phyloP scores from a whole-genome alignment of 2,329 filamentous ascomycete species.

The Trichoderma oligosporum region DNA sequence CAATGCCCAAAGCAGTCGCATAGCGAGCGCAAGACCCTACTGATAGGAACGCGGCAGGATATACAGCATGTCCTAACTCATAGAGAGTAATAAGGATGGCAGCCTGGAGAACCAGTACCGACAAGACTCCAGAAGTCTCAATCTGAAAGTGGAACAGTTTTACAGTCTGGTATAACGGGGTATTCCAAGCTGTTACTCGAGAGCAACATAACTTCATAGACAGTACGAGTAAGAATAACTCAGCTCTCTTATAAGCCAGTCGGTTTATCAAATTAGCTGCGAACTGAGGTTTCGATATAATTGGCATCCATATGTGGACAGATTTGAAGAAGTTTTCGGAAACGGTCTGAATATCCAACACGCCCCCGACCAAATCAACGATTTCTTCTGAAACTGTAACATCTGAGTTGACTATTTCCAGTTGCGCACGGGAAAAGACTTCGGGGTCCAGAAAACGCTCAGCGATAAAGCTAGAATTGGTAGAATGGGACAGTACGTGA shows the following conservation, averaged over 20 bases:
- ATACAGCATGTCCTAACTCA: constrained; percentile 8
- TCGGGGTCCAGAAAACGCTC: constrained; percentile 19
- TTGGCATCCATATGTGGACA: constrained; percentile 13
- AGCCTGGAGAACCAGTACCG: constrained; percentile 10
- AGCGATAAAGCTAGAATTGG: background rate
- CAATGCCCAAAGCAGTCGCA: background rate
- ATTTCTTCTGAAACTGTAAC: constrained; percentile 6
- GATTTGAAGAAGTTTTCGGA: constrained; percentile 11
- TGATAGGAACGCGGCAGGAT: constrained; percentile 8
- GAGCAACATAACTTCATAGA: constrained; percentile 12
- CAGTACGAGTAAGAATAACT: constrained; percentile 10
- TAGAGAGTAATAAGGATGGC: constrained; percentile 11
- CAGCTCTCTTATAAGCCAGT: constrained; percentile 7
- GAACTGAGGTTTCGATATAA: constrained; percentile 11
- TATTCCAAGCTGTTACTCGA: background rate
- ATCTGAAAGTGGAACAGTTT: constrained; percentile 14
- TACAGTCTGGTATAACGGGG: background rate
- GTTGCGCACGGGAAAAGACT: constrained; percentile 11
- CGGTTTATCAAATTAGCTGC: background rate
- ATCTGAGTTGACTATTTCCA: constrained; percentile 4
- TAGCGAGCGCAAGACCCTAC: constrained; percentile 14
- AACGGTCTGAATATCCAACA: constrained; percentile 3
- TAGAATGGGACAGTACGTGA: background rate
- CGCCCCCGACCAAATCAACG: background rate
- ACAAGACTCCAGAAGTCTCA: constrained; percentile 5